phyloP scores from a whole-genome alignment of 768 basidiomycete species.

The Pleurotus djamor region DNA sequence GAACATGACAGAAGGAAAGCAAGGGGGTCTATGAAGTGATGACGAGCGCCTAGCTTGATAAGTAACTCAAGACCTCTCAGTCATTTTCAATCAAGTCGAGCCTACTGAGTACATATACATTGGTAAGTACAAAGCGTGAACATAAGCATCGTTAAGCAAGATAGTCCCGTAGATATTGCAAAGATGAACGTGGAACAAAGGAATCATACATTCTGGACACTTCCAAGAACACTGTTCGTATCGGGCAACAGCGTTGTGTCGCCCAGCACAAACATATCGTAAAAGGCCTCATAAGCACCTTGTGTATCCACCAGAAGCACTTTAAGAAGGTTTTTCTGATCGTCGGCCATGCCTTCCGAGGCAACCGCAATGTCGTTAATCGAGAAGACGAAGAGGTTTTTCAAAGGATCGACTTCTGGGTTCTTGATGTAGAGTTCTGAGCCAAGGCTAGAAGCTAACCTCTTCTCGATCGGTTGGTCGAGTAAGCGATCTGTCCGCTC shows the following conservation, averaged over 20 bases:
- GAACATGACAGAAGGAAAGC: conserved; percentile 43
- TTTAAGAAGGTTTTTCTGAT: not conserved
- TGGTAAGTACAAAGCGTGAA: no score
- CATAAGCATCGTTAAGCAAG: no score
- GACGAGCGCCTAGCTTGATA: not conserved
- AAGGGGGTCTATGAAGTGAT: not conserved
- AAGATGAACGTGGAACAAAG: no score
- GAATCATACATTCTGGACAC: no score
- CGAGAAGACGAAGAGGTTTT: not conserved
- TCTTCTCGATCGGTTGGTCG: not conserved
- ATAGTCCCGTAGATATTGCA: no score
- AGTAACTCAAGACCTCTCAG: no score
- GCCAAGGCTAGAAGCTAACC: not conserved
- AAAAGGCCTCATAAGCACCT: conserved; percentile 1
- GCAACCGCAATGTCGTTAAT: not conserved
- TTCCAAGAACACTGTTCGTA: not conserved
- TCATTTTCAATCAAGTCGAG: no score
- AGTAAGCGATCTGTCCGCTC: not conserved
- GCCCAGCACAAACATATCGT: not conserved
- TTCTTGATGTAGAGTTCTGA: not conserved
- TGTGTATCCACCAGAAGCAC: not conserved
- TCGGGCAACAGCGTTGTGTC: not conserved
- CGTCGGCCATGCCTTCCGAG: not conserved
- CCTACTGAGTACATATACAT: no score
- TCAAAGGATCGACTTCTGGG: not conserved